Conservation (phyloP, 495 filamentous ascomycete genomes). For the Annulohypoxylon nitens region DNA sequence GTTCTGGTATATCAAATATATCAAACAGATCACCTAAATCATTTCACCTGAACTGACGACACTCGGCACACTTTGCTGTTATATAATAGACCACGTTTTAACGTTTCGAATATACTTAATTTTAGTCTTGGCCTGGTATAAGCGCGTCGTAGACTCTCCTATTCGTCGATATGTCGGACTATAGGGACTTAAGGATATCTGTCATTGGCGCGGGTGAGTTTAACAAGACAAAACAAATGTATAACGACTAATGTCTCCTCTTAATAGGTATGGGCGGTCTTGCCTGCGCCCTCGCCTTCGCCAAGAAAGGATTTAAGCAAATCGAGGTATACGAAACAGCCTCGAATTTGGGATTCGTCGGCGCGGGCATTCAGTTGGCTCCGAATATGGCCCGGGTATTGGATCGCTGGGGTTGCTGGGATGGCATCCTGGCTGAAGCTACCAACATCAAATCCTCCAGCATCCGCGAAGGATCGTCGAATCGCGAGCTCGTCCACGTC, state of each 20-base stretch:
- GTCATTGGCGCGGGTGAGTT: constrained; percentile 60
- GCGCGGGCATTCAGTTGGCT: constrained; percentile 84
- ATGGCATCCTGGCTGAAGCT: constrained; percentile 73
- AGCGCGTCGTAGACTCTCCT: neutral
- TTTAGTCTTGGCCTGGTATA: constrained; percentile 8
- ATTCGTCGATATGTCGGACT: constrained; percentile 54
- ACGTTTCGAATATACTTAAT: constrained; percentile 20
- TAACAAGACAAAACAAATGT: neutral
- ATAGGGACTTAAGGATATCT: constrained; percentile 57
- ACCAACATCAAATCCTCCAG: constrained; percentile 61
- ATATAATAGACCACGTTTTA: constrained; percentile 3
- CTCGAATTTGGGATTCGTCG: constrained; percentile 81
- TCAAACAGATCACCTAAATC: constrained; percentile 9
- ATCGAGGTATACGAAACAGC: constrained; percentile 81
- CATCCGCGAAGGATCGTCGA: constrained; percentile 72
- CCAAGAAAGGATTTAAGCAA: constrained; percentile 77
- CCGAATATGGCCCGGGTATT: constrained; percentile 84
- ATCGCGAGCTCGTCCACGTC: constrained; percentile 77
- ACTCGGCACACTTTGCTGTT: constrained; percentile 13
- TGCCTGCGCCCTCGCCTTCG: constrained; percentile 76
- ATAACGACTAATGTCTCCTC: constrained; percentile 24
- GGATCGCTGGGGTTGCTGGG: constrained; percentile 76
- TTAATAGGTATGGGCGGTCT: constrained; percentile 80
- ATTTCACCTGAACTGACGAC: constrained; percentile 13
- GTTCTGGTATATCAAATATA: constrained; percentile 24